These are phyloP conservation scores for Bacterosira constricta DNA, from an alignment of 108 stramenopile genomes.

Conservation along the genomic window DNA sequence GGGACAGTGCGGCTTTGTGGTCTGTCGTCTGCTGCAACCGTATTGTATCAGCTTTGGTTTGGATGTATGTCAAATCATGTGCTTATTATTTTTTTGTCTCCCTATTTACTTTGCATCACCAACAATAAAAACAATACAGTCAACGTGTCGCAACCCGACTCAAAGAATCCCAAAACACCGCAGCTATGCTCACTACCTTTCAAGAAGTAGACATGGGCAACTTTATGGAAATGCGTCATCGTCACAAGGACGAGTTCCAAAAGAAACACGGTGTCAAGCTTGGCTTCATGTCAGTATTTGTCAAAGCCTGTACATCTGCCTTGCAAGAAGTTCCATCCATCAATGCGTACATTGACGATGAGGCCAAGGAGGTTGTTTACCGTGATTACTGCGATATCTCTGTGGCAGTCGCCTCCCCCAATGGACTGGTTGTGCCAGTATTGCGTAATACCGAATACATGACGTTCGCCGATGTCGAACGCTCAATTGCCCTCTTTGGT, in stretches of 20 bases:
- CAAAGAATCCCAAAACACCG: slow-evolving; percentile 98
- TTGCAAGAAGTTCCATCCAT: slow-evolving; percentile 96
- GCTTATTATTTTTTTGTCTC: too few species aligned
- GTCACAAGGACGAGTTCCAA: slow-evolving; percentile 95
- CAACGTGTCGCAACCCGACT: slow-evolving; percentile 95
- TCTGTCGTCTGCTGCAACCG: too few species aligned
- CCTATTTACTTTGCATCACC: too few species aligned
- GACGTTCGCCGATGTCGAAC: slow-evolving; percentile 97
- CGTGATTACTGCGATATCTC: slow-evolving; percentile 97
- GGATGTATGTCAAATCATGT: too few species aligned
- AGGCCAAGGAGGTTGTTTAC: slow-evolving; percentile 97
- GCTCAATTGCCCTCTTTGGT: slow-evolving; percentile 94
- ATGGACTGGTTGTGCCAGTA: slow-evolving; percentile 98
- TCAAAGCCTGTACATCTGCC: slow-evolving; percentile 94
- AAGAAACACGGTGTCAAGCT: slow-evolving; percentile 98
- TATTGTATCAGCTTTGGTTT: too few species aligned
- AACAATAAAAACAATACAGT: slow-evolving; percentile 1
- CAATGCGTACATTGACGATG: slow-evolving; percentile 99
- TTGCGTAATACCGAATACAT: slow-evolving; percentile 97
- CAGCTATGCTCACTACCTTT: slow-evolving; percentile 99
- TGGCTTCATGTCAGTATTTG: slow-evolving; percentile 99
- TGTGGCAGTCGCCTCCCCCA: slow-evolving; percentile 97
- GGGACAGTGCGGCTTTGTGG: too few species aligned
- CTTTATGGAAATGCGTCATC: slow-evolving; percentile 95
- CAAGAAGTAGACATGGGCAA: slow-evolving; percentile 99